Base-by-base conservation (phyloP, 164 flowering plant genomes). In the Stephania japonica region DNA sequence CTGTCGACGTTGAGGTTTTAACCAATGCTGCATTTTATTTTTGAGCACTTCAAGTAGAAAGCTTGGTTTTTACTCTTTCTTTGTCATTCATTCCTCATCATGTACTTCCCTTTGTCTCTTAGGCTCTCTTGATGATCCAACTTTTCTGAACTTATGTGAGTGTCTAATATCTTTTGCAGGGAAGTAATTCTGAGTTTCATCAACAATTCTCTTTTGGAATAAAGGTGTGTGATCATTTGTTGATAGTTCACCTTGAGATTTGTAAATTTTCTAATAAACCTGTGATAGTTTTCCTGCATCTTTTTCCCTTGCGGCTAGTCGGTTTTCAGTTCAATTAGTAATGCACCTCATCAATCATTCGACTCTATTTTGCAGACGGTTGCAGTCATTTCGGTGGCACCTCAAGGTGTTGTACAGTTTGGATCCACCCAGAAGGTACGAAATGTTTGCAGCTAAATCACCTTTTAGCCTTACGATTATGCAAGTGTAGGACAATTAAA, bases 401-500 rank as follows among this genome's bases (percentile, higher is more conserved):
- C 85, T 11, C 81, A 75, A 18, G 90, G 96, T 9, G 94, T 91
- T 41, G 68, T 90, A 65, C 93, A 90, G 81, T 85, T 94, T 76
- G 98, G 97, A 77, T 89, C 98, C 70, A 84, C 85, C 38, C 71
- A 82, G 32, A 88, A 91, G 98, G 98, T 94, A 70, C 67, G 86
- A 50, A 56, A 75, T 7, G 1, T 7, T 24, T 66, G 50, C 24
- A 7, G 19, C 61, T 44, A 24, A 9, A 25, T 69, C 8, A 24
- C n/a, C 13, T 64, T 69, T 32, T 62, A n/a, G 42, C 61, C 38
- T 68, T 23, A 56, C 1, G 5, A 56, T 56, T 32, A 32, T 32
- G 38, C 38, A 2, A 32, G 38, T 32, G 4, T 32, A 32, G 2
- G 38, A 4, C 38, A 32, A 32, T 32, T 4, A 32, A 32, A 32